Conservation (phyloP, 2,329 filamentous ascomycete genomes). For the Nemania sp. region DNA sequence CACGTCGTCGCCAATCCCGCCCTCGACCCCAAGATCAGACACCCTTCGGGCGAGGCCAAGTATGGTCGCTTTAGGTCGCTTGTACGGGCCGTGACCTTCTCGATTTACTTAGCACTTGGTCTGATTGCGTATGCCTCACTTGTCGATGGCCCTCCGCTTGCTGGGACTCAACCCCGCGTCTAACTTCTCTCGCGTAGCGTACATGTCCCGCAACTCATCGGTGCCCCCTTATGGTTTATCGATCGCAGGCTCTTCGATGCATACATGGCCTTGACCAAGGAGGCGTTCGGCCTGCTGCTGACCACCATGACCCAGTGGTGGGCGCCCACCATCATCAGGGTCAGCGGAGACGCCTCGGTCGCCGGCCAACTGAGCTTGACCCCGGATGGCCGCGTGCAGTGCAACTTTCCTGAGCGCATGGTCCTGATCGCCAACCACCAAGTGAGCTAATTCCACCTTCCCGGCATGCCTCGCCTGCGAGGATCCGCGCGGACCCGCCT, state of each 20-base stretch:
- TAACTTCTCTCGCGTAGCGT: constrained; percentile 56
- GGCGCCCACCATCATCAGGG: constrained; percentile 79
- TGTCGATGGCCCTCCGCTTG: background rate
- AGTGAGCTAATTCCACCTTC: constrained; percentile 43
- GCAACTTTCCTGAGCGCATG: constrained; percentile 78
- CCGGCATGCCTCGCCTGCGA: background rate
- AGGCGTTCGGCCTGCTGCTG: constrained; percentile 76
- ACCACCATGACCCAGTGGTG: constrained; percentile 84
- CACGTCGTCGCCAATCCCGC: constrained; percentile 23
- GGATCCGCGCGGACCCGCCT: no score
- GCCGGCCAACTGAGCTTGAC: constrained; percentile 72
- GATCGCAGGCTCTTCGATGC: constrained; percentile 79
- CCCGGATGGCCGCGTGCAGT: constrained; percentile 72
- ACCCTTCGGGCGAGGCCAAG: constrained; percentile 60
- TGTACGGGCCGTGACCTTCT: constrained; percentile 55
- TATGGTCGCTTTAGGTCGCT: constrained; percentile 55
- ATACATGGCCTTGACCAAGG: constrained; percentile 86
- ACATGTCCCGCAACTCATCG: constrained; percentile 73
- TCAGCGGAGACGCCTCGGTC: constrained; percentile 82
- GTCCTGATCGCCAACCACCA: constrained; percentile 89
- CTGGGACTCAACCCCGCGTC: no score
- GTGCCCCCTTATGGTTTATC: constrained; percentile 73
- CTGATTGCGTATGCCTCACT: constrained; percentile 50
- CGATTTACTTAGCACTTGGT: constrained; percentile 55
- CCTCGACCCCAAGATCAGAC: constrained; percentile 36